Conservation (phyloP, 1,284 basidiomycete genomes). For the Cystobasidiaceae sp. region DNA sequence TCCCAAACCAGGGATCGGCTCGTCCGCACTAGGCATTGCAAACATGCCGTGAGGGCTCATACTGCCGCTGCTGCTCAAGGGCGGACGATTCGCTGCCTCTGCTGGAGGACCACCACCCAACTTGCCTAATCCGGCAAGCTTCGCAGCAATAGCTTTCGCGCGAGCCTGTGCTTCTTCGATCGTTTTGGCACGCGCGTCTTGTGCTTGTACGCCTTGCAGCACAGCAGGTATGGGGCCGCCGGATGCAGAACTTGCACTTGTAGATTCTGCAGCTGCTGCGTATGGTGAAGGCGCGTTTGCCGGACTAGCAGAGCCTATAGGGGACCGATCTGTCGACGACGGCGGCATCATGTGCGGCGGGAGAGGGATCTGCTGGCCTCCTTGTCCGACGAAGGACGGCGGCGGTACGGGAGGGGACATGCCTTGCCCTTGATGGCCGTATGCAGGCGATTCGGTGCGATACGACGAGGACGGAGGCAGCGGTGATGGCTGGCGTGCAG, state of each 20-base stretch:
- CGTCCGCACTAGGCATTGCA: not conserved
- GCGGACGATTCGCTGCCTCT: not conserved
- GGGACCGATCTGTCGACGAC: conserved; percentile 52
- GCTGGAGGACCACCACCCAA: conserved; percentile 8
- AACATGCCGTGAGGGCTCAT: conserved; percentile 1
- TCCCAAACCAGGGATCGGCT: conserved; percentile 9
- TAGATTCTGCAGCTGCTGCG: not conserved
- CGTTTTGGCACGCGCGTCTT: not conserved
- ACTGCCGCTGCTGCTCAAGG: not conserved
- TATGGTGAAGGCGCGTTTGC: conserved; percentile 55
- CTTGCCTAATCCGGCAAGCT: conserved; percentile 36
- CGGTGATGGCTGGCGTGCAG: conserved; percentile 16
- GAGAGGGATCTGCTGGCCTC: conserved; percentile 23
- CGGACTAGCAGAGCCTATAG: conserved; percentile 74
- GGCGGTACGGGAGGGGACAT: not conserved
- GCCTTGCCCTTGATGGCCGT: conserved; percentile 11
- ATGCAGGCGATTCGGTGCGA: not conserved
- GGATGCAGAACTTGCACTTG: too few relatives aligned
- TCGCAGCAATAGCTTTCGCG: conserved; percentile 41
- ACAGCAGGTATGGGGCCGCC: too few relatives aligned
- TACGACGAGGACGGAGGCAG: conserved; percentile 6
- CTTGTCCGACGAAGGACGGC: not conserved
- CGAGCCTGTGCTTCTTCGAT: conserved; percentile 38
- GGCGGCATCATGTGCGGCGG: conserved; percentile 51
- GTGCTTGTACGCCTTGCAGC: not conserved